These are phyloP conservation scores for Funneliformis caledonium DNA, from an alignment of 371 early-diverging fungal species.

Conservation along the genomic window DNA sequence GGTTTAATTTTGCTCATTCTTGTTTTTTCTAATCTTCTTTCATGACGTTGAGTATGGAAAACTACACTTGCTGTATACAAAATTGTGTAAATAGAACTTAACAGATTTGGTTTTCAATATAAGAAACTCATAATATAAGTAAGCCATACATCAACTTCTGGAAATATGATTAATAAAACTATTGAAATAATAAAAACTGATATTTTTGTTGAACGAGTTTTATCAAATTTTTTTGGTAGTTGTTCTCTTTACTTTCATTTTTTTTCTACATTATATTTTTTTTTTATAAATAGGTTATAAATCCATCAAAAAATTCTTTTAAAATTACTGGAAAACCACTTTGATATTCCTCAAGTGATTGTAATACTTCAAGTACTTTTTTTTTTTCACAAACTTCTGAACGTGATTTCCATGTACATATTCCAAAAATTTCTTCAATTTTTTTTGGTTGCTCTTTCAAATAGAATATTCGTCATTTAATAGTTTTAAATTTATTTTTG, in stretches of 20 bases:
- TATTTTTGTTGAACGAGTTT: not conserved
- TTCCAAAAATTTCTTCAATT: not conserved
- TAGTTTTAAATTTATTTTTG: not conserved
- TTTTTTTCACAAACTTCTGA: not conserved
- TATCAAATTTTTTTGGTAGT: not conserved
- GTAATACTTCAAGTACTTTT: not conserved
- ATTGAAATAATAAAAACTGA: not conserved
- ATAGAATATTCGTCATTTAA: not conserved
- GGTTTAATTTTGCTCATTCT: not conserved
- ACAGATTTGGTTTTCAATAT: slow-evolving; percentile 3
- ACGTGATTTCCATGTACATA: not conserved
- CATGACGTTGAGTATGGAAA: not conserved
- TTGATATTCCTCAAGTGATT: not conserved
- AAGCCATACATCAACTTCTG: slow-evolving; percentile 9
- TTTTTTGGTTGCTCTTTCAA: not conserved
- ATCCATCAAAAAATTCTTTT: not conserved
- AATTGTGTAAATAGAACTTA: not conserved
- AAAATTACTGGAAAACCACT: not conserved
- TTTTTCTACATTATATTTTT: slow-evolving; percentile 19
- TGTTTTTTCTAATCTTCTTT: slow-evolving; percentile 7
- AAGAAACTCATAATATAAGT: not conserved
- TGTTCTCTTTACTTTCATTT: not conserved
- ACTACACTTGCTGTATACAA: slow-evolving; percentile 8
- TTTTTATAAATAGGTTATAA: slow-evolving; percentile 2
- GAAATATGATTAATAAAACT: not conserved